phyloP scores from a whole-genome alignment of 306 rosid species.

The Vigna radiata region DNA sequence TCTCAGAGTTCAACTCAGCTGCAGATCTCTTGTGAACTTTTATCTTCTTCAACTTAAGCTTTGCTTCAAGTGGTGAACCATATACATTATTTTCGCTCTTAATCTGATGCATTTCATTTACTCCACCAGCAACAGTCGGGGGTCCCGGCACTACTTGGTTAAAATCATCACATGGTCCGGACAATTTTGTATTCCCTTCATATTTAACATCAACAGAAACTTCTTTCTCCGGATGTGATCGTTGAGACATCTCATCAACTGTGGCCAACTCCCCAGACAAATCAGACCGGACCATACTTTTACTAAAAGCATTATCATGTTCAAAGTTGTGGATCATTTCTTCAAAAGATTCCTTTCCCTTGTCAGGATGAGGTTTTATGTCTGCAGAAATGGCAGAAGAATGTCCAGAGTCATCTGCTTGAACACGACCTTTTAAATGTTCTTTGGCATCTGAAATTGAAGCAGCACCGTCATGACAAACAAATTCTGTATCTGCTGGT shows the following conservation, averaged over 20 bases:
- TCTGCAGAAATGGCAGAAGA: conserved; percentile 41
- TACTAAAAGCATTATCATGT: conserved; percentile 35
- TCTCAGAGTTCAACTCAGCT: conserved; percentile 54
- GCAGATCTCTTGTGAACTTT: conserved; percentile 65
- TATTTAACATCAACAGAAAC: conserved; percentile 34
- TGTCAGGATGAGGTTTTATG: conserved; percentile 56
- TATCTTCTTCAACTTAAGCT: conserved; percentile 58
- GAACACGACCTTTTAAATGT: conserved; percentile 45
- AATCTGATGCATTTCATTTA: conserved; percentile 23
- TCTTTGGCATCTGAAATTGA: conserved; percentile 52
- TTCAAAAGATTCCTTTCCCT: conserved; percentile 49
- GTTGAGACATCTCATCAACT: conserved; percentile 50
- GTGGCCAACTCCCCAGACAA: conserved; percentile 45
- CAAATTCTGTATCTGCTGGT: conserved; percentile 46
- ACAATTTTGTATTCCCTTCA: conserved; percentile 39
- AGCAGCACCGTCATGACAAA: conserved; percentile 48
- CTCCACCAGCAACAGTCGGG: conserved; percentile 45
- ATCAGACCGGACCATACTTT: conserved; percentile 46
- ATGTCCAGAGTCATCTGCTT: conserved; percentile 48
- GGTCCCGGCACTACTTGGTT: conserved; percentile 43
- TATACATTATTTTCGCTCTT: conserved; percentile 6
- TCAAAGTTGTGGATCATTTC: conserved; percentile 44
- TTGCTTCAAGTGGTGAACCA: conserved; percentile 37
- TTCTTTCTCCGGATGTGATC: conserved; percentile 51
- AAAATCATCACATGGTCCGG: neutral